Base-by-base conservation (phyloP, 139 green algal species). In the Chlamydomonas asymmetrica region DNA sequence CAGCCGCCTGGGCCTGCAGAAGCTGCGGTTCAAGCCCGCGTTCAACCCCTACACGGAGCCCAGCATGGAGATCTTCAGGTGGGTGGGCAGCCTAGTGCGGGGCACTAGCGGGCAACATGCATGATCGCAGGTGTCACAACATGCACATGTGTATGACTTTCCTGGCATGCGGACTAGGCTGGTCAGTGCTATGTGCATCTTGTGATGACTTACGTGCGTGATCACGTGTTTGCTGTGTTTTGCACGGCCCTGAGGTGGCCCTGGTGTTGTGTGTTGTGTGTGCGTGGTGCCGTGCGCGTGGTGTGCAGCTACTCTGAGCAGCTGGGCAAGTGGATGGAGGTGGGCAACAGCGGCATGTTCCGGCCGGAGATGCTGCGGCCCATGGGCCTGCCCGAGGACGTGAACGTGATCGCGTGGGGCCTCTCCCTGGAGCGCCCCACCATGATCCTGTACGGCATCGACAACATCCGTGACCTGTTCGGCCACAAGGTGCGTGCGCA, bases 1-100 rank as follows among this genome's bases (percentile, higher is more conserved):
- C 86, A 81, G 66, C 32, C 87, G 94, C 13, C 84, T 99, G 57
- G 96, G 96, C n/a, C 92, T 99, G 64, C 90, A 84, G 37, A 91
- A 97, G 84, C 84, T 99, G 78, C 88, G 94, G 64, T 99, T 99
- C 93, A 99, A 99, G 92, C 97, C 97, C 41, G 97, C 97, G 18
- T 99, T 92, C 91, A 99, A 99, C 90, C 97, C 97, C 32, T 99
- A 99, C 89, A 99, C 97, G 7, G 97, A 99, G 82, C 97, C 97
- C 8, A 92, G 74, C 84, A 99, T 99, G 96, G 97, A 99, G 87
- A 99, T 99, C 82, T 99, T 99, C 89, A 87, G 82, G 86, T 91
- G 64, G 13, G 67, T 2, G 16, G 38, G 35, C 23, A 3, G n/a
- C n/a, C n/a, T n/a, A n/a, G n/a, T n/a, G n/a, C n/a, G n/a, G n/a